Evolutionary conservation across 208 protist species (phyloP).

Genomic region (Trypanosoma lewisi): DNA sequence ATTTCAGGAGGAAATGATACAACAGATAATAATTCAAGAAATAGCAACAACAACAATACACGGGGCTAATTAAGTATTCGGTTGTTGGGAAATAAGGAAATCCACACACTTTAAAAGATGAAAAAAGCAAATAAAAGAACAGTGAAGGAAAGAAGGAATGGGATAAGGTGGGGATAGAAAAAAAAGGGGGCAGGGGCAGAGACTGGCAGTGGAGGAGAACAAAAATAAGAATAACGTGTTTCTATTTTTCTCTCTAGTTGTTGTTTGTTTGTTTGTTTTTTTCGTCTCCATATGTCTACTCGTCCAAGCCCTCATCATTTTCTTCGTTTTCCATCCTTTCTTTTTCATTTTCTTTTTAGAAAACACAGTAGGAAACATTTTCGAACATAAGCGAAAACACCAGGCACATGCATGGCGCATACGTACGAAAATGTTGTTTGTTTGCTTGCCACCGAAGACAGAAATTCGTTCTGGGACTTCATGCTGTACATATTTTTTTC

Average conservation of each 20-base stretch:
- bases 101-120: neutral
- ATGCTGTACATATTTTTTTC: neutral
- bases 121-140: conserved; percentile 23
- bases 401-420: too few species aligned
- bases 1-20: neutral
- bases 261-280: too few species aligned
- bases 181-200: neutral
- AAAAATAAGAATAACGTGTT: neutral
- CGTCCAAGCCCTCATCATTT: too few species aligned
- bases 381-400: too few species aligned
- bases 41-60: neutral
- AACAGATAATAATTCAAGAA: neutral
- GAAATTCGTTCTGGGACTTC: too few species aligned
- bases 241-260: too few species aligned
- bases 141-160: conserved; percentile 4
- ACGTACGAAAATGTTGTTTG: too few species aligned
- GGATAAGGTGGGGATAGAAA: neutral
- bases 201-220: neutral
- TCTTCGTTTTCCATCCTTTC: neutral
- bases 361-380: neutral
- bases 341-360: neutral
- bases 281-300: too few species aligned
- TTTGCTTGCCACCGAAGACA: too few species aligned
- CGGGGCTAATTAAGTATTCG: neutral
- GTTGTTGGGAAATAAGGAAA: neutral